phyloP scores from a whole-genome alignment of 495 filamentous ascomycete genomes.

The Penicillium macrosclerotiorum region DNA sequence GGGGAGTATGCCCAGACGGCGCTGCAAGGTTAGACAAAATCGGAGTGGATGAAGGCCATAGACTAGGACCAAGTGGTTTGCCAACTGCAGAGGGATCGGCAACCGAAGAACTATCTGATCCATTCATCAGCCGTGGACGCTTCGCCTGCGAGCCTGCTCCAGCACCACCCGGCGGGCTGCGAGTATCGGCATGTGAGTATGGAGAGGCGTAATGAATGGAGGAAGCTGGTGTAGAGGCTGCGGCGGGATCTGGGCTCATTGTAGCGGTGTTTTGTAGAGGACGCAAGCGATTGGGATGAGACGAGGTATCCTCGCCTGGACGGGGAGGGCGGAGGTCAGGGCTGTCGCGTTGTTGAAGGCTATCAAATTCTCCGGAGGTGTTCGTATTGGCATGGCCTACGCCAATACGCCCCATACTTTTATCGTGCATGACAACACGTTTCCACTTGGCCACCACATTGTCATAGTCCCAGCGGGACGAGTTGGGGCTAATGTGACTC shows the following conservation, averaged over 20 bases:
- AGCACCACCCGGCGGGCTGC: constrained; percentile 22
- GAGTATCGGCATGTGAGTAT: constrained; percentile 31
- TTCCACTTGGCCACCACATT: constrained; percentile 58
- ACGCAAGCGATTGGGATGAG: constrained; percentile 23
- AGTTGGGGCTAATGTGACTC: constrained; percentile 34
- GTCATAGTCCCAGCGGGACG: constrained; percentile 55
- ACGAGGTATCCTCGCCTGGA: constrained; percentile 27
- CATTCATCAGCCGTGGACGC: constrained; percentile 45
- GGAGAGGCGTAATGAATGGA: constrained; percentile 35
- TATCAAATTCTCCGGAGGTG: constrained; percentile 14
- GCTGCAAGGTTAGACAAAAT: constrained; percentile 28
- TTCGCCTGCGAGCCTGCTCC: constrained; percentile 32
- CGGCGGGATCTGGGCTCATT: constrained; percentile 31
- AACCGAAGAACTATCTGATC: constrained; percentile 22
- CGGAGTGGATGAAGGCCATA: constrained; percentile 21
- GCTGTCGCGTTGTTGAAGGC: constrained; percentile 13
- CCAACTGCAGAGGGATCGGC: constrained; percentile 13
- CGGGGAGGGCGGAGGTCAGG: constrained; percentile 24
- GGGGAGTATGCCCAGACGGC: constrained; percentile 25
- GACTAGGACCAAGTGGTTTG: constrained; percentile 5
- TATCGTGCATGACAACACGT: constrained; percentile 50
- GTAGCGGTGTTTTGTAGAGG: constrained; percentile 28
- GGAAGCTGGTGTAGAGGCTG: constrained; percentile 28
- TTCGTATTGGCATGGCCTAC: constrained; percentile 25
- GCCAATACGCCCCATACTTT: constrained; percentile 43